Conservation (phyloP, 176 grass and related monocot species). For the Tuctoria greenei region DNA sequence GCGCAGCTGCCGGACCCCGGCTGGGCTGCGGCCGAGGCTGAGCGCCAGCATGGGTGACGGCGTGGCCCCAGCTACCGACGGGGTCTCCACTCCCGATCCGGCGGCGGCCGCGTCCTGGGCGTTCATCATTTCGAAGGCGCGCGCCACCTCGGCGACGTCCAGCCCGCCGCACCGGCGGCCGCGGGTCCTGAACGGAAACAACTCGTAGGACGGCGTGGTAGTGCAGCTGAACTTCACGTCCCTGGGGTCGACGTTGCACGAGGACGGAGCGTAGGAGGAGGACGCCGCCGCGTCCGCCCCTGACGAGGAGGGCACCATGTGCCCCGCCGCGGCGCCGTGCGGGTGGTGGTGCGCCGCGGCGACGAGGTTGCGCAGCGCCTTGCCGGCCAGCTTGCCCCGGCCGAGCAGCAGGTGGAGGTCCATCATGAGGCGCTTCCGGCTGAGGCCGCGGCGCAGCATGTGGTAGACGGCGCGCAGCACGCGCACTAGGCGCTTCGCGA, state of each 20-base stretch:
- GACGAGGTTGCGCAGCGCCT: slow-evolving; percentile 52
- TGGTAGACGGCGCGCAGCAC: slow-evolving; percentile 66
- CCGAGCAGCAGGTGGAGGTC: slow-evolving; percentile 71
- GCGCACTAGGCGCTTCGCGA: slow-evolving; percentile 55
- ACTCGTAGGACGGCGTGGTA: slow-evolving; percentile 54
- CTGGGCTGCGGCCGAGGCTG: slow-evolving; percentile 55
- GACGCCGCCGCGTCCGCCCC: neutral
- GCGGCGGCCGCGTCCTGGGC: neutral
- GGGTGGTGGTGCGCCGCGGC: slow-evolving; percentile 32
- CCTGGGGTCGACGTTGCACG: slow-evolving; percentile 29
- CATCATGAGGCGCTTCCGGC: slow-evolving; percentile 74
- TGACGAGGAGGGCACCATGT: neutral
- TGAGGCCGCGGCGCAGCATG: slow-evolving; percentile 74
- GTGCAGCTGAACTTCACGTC: slow-evolving; percentile 96
- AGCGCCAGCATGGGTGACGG: slow-evolving; percentile 61
- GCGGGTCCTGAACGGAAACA: slow-evolving; percentile 40
- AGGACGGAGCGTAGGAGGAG: slow-evolving; percentile 13
- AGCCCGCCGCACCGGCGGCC: slow-evolving; percentile 17
- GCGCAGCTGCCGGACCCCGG: slow-evolving; percentile 56
- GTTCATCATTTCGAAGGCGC: slow-evolving; percentile 68
- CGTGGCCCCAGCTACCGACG: slow-evolving; percentile 8
- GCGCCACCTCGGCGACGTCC: slow-evolving; percentile 52
- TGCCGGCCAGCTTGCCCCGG: slow-evolving; percentile 71
- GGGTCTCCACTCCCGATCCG: neutral
- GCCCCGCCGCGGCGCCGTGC: neutral